phyloP scores from a whole-genome alignment of 2,329 filamentous ascomycete species.

The Endothia cerciana region DNA sequence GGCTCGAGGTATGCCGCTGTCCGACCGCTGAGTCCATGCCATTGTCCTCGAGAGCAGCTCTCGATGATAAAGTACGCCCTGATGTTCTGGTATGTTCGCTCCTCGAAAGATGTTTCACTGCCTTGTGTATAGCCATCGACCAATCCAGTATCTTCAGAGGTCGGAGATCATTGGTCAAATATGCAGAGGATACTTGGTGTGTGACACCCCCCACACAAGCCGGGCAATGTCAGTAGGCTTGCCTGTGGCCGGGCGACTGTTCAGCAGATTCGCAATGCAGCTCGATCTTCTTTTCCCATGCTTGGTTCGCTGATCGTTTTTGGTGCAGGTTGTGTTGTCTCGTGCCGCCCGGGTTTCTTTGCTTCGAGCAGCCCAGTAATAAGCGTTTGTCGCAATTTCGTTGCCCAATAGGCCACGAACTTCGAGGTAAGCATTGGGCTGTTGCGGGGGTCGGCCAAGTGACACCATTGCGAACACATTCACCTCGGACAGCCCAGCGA shows the following conservation, averaged over 20 bases:
- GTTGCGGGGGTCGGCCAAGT: not conserved
- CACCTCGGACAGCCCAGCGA: not conserved
- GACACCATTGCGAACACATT: not conserved
- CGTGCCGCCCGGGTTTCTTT: not conserved
- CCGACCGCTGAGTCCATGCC: not conserved
- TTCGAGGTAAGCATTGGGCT: not conserved
- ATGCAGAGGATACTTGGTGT: not conserved
- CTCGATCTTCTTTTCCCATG: too few relatives aligned
- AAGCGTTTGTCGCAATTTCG: not conserved
- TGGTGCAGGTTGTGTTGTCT: not conserved
- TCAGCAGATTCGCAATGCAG: not conserved
- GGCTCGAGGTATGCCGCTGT: conserved; percentile 3
- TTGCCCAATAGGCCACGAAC: not conserved
- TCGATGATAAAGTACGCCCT: not conserved
- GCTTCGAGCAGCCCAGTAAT: not conserved
- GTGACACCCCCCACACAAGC: not conserved
- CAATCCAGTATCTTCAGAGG: not conserved
- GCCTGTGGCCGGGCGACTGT: not conserved
- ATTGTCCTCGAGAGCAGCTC: not conserved
- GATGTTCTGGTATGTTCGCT: not conserved
- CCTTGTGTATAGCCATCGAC: not conserved
- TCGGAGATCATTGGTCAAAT: not conserved
- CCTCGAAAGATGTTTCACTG: not conserved
- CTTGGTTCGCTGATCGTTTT: not conserved
- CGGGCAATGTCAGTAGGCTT: not conserved